Base-by-base conservation (phyloP, 192 early-diverging fungal species). In the Umbelopsis sp. region DNA sequence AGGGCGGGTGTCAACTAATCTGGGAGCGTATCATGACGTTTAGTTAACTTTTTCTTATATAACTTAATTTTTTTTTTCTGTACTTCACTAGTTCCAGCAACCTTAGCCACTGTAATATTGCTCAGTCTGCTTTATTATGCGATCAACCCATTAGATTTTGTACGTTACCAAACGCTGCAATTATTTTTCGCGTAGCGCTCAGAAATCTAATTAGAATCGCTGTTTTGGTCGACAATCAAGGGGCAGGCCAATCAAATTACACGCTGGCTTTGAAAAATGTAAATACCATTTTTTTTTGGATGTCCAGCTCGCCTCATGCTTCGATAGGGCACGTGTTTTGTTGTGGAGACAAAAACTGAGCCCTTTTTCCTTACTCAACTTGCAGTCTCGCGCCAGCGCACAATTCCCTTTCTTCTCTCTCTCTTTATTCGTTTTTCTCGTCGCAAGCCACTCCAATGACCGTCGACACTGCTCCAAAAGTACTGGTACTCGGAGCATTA, bases 401-500 rank as follows among this genome's bases (percentile, higher is more conserved):
- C 11, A 16, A 20, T 53, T 23, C 25, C 25, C 16, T 35, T 35
- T 35, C 33, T 61, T 61, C 33, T 61, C 33, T 61, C 25, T 61
- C 33, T 61, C 30, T 37, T 61, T 61, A 35, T 35, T 35, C 7
- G 11, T 61, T 15, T 61, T 27, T 61, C 55, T 25, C 15, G 16
- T 53, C 27, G 18, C 6, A 4, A 12, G 21, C 33, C 55, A 35
- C 55, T 61, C 15, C 55, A 46, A 72, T 78, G 71, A 66, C 78
- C 21, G 47, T 61, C 25, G 45, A 76, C 16, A 82, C 74, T 75
- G 46, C 75, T 23, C 85, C 80, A 50, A 82, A 84, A 50, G 88
- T 94, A 47, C 87, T 94, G 35, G 80, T 93, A 41, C 88, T 94
- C 35, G 94, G 94, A 35, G 94, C 94, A 21, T 85, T 91, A 64